phyloP scores from a whole-genome alignment of 1,139 yeast species.

The Debaryomycetaceae sp. region DNA sequence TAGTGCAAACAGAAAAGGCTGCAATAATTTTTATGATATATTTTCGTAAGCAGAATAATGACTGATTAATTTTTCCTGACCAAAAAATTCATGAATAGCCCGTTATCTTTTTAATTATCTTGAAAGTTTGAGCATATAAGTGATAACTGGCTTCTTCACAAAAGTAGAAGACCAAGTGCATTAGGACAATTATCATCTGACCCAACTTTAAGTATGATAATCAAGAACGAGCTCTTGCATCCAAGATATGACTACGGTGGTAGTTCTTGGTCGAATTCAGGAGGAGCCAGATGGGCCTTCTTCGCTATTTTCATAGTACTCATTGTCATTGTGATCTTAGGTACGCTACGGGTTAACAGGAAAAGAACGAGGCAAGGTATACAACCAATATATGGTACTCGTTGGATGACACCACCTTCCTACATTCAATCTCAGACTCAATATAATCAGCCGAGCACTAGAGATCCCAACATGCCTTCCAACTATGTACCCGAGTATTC shows the following conservation, averaged over 20 bases:
- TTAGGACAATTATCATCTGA: no score
- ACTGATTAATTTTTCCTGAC: neutral
- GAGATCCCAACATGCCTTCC: constrained; percentile 34
- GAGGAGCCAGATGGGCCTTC: constrained; percentile 55
- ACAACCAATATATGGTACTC: constrained; percentile 75
- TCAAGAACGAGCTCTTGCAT: neutral
- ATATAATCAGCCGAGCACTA: constrained; percentile 36
- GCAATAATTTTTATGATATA: neutral
- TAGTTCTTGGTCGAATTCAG: constrained; percentile 19
- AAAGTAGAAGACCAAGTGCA: no score
- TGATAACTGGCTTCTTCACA: no score
- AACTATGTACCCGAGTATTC: constrained; percentile 66
- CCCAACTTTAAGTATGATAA: neutral
- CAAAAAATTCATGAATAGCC: no score
- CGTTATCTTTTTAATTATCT: no score
- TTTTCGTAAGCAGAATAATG: neutral
- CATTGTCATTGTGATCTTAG: constrained; percentile 44
- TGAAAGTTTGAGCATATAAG: no score
- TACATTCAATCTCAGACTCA: constrained; percentile 70
- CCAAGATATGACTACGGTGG: neutral
- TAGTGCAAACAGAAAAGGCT: neutral
- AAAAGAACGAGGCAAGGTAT: constrained; percentile 59
- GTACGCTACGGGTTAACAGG: constrained; percentile 57
- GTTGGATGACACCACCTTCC: constrained; percentile 92
- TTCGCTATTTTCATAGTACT: constrained; percentile 51